A percentile compares a stretch with the other conserved stretches of the same genome.
Evolutionary conservation across 495 filamentous ascomycete species (phyloP).

Genomic region (Aspergillus affinis): DNA sequence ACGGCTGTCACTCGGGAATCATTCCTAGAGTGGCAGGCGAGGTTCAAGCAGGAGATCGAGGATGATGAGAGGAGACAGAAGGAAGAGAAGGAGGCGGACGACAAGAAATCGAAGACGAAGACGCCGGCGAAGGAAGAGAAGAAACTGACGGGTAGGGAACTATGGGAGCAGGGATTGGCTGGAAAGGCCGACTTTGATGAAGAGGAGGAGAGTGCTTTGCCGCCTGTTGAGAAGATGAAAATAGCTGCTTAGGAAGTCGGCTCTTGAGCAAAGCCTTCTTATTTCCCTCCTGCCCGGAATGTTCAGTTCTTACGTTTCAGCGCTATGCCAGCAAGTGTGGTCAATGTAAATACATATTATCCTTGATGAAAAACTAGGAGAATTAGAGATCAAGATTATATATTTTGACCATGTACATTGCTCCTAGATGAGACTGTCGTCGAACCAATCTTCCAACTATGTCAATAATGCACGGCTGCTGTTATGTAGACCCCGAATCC

Average conservation of each 20-base stretch:
- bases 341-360: not conserved
- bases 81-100: slow-evolving; percentile 71
- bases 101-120: slow-evolving; percentile 68
- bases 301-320: not conserved
- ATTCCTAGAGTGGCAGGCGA: slow-evolving; percentile 77
- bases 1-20: slow-evolving; percentile 79
- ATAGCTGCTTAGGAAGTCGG: slow-evolving; percentile 45
- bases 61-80: slow-evolving; percentile 60
- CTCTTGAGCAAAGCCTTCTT: not conserved
- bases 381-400: not conserved
- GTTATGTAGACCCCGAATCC: too few relatives aligned
- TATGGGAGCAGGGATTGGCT: slow-evolving; percentile 82
- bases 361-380: not conserved
- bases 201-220: slow-evolving; percentile 52
- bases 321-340: not conserved
- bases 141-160: slow-evolving; percentile 74
- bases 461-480: too few relatives aligned
- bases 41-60: slow-evolving; percentile 77
- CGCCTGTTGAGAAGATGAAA: slow-evolving; percentile 66
- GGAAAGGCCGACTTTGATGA: slow-evolving; percentile 76
- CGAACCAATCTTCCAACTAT: too few relatives aligned
- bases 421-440: not conserved
- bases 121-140: slow-evolving; percentile 53
- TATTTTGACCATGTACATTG: not conserved
- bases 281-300: not conserved